Evolutionary conservation across 257 asterid genomes (phyloP).

Genomic region (Solanum pennellii): DNA sequence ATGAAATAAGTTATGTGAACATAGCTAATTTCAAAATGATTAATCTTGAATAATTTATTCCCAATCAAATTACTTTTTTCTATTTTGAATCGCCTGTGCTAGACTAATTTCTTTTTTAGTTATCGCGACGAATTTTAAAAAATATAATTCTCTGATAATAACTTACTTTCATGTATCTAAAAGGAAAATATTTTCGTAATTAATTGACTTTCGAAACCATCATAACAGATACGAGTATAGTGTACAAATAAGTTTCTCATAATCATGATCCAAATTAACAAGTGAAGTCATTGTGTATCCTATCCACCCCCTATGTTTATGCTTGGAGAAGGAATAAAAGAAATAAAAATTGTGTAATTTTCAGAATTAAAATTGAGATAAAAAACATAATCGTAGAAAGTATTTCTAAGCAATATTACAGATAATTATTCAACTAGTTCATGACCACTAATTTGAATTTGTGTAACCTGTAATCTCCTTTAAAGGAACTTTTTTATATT

Average conservation of each 20-base stretch:
- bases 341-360: background rate
- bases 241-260: background rate
- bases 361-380: background rate
- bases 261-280: background rate
- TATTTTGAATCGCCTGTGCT: background rate
- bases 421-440: too few species aligned
- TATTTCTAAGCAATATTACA: background rate
- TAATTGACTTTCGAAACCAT: background rate
- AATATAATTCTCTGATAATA: fast-evolving
- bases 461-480: too few species aligned
- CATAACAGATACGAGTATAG: background rate
- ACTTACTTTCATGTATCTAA: background rate
- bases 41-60: too few species aligned
- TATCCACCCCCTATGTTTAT: too few species aligned
- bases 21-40: too few species aligned
- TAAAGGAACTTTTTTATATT: too few species aligned
- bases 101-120: too few species aligned
- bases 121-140: too few species aligned
- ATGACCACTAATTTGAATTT: too few species aligned
- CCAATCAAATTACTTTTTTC: fast-evolving
- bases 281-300: background rate
- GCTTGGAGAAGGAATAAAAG: background rate
- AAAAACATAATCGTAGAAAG: too few species aligned
- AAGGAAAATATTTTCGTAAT: too few species aligned
- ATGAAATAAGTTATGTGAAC: background rate